phyloP scores from a whole-genome alignment of 345 rosid genomes.

The Conringia planisiliqua region DNA sequence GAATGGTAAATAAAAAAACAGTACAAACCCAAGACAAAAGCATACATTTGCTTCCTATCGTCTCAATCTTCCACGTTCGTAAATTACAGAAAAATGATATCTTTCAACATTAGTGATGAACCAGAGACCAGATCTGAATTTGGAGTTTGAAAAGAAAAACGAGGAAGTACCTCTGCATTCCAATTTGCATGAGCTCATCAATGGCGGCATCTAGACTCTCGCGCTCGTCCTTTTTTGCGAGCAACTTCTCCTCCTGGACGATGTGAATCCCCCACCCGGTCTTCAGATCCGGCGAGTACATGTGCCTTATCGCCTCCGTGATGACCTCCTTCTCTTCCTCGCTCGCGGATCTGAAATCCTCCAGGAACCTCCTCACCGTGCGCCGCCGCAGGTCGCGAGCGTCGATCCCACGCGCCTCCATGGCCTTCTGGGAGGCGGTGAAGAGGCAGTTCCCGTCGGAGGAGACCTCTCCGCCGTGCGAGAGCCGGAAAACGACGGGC shows the following conservation, averaged over 20 bases:
- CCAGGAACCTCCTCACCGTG: constrained; percentile 66
- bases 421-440: constrained; percentile 81
- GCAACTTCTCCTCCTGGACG: constrained; percentile 83
- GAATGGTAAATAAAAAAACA: too few relatives aligned
- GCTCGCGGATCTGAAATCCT: constrained; percentile 64
- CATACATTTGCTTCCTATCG: neutral
- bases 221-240: constrained; percentile 76
- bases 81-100: too few relatives aligned
- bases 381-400: constrained; percentile 68
- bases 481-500: constrained; percentile 71
- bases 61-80: too few relatives aligned
- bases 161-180: constrained; percentile 70
- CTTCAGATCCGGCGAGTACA: constrained; percentile 98
- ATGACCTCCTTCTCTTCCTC: constrained; percentile 46
- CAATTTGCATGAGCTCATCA: constrained; percentile 75
- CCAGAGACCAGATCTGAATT: constrained; percentile 23
- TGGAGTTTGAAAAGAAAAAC: neutral
- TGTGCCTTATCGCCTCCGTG: constrained; percentile 59
- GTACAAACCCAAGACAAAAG: neutral
- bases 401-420: constrained; percentile 74
- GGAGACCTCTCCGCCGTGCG: constrained; percentile 94
- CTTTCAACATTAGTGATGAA: neutral
- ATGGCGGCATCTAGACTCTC: constrained; percentile 65
- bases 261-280: constrained; percentile 99
- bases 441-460: constrained; percentile 96